Conservation (phyloP, 129 eudicot species). For the Helichrysum umbraculigerum region DNA sequence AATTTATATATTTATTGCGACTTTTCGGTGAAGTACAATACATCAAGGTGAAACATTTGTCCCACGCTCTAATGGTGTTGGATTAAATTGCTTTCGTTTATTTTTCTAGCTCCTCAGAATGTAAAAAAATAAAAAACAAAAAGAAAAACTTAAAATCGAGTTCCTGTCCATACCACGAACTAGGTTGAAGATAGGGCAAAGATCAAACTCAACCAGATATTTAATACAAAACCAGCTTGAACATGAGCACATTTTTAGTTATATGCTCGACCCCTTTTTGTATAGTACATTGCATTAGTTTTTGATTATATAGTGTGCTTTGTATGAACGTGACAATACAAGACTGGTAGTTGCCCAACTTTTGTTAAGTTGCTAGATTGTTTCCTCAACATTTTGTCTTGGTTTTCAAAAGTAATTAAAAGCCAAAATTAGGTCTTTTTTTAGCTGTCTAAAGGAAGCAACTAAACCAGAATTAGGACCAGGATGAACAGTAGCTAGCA, state of each 20-base stretch:
- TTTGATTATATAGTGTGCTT: not conserved
- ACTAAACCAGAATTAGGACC: slow-evolving; percentile 18
- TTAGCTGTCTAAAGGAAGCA: not conserved
- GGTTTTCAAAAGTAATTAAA: slow-evolving; percentile 1
- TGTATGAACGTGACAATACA: not conserved
- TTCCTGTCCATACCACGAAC: not conserved
- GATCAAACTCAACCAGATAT: not conserved
- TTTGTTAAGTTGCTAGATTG: not conserved
- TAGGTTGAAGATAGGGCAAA: not conserved
- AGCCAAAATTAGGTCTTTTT: slow-evolving; percentile 19
- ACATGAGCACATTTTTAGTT: not conserved
- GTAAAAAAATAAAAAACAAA: too few species aligned
- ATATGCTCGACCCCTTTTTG: not conserved
- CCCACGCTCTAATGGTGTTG: not conserved
- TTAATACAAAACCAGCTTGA: not conserved
- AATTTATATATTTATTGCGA: too few species aligned
- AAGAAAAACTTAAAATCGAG: not conserved
- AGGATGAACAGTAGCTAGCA: slow-evolving; percentile 18
- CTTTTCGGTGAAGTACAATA: too few species aligned
- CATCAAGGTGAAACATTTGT: not conserved
- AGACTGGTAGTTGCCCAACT: not conserved
- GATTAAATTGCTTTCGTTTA: not conserved
- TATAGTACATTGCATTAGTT: not conserved
- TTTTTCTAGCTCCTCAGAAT: not conserved
- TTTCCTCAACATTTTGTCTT: not conserved